Conservation (phyloP, 2,329 filamentous ascomycete species). For the Calonectria pteridis region DNA sequence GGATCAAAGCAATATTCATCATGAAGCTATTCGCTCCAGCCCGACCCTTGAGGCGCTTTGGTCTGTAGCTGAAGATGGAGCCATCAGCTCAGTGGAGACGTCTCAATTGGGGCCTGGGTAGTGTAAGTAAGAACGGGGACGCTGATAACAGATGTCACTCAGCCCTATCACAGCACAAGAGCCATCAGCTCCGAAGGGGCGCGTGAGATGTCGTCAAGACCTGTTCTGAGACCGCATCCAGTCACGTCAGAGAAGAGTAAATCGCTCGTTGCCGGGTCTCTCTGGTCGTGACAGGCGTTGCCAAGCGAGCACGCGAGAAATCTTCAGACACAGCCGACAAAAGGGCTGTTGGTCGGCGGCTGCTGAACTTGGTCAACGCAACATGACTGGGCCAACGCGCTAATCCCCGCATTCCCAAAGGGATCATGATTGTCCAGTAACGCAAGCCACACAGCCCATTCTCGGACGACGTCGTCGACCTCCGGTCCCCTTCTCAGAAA, state of each 20-base stretch:
- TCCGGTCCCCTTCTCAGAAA: conserved; percentile 32
- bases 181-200: conserved; percentile 2
- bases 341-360: conserved; percentile 33
- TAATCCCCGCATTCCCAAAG: conserved; percentile 46
- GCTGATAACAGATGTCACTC: conserved; percentile 18
- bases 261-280: not conserved
- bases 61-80: conserved; percentile 28
- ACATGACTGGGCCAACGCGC: conserved; percentile 38
- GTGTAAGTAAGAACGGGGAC: conserved; percentile 22
- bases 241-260: conserved; percentile 14
- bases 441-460: conserved; percentile 43
- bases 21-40: conserved; percentile 21
- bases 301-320: conserved; percentile 25
- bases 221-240: conserved; percentile 4
- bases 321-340: conserved; percentile 37
- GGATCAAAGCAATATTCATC: conserved; percentile 1
- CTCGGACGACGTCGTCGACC: conserved; percentile 37
- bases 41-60: conserved; percentile 18
- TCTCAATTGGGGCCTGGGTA: conserved; percentile 18
- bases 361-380: conserved; percentile 25
- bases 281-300: conserved; percentile 13
- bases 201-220: conserved; percentile 5
- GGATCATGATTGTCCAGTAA: conserved; percentile 27
- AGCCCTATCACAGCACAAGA: conserved; percentile 37
- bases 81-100: conserved; percentile 24